Evolutionary conservation across 2,329 filamentous ascomycete genomes (phyloP), one percentile per base, ranked within the genome.

Genomic region (Blastomyces emzantsi): DNA sequence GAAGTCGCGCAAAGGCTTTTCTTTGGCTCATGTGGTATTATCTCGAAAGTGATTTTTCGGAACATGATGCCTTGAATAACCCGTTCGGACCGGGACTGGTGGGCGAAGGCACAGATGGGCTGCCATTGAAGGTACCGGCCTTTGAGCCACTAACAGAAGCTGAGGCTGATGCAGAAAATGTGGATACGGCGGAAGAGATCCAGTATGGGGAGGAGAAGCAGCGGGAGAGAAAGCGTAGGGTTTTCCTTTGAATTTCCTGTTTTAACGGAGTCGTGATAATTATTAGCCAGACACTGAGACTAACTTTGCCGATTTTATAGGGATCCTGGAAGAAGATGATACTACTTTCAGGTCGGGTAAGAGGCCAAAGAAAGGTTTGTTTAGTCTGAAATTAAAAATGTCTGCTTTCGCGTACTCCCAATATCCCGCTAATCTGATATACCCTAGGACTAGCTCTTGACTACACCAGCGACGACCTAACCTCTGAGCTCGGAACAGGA

Each of bases 11-110:
- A 0, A 87, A 81, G 55, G 93, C 93, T 0, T 99, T 99, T 70
- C 79, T 99, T 25, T 99, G 94, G 94, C 81, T 99, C 67, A 95
- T 99, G 87, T 99, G 94, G 94, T 97, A 94, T 81, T 97, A 99
- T 73, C 83, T 99, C 22, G 94, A 99, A 74, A 96, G 92, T 36
- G 91, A 97, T 73, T 97, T 97, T 69, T 90, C 90, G 0, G 86
- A 89, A 69, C 90, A 96, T 70, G 91, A 90, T 63, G 93, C 91
- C 55, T 83, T 90, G 58, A 88, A 90, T 69, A 99, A 99, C 71
- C 94, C 94, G 0, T 99, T 97, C 70, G 94, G 94, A 0, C 75
- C 77, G 1, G 79, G 79, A 17, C 66, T 76, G 47, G 75, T 77
- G 58, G 77, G 76, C 36, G 76, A 80, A 61, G 76, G 74, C 11